These are phyloP conservation scores for Schizochytrium sp. DNA, from an alignment of 108 stramenopile genomes.

Conservation along the genomic window DNA sequence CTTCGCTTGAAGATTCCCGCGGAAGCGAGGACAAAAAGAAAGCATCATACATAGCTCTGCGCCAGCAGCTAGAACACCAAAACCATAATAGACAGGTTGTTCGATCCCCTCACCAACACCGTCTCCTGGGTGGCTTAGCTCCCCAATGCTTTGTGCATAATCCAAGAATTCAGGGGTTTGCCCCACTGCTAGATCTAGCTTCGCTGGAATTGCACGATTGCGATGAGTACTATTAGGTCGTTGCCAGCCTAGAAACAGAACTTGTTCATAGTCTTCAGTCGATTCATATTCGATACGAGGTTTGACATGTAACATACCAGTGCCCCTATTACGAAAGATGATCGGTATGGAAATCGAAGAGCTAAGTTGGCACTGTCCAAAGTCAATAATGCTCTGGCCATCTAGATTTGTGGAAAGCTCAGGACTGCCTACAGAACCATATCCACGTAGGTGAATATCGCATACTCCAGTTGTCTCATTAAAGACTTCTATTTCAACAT, in stretches of 20 bases:
- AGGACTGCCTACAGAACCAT: constrained; percentile 17
- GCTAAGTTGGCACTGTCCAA: constrained; percentile 39
- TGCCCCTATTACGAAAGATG: constrained; percentile 18
- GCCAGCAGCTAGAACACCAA: constrained; percentile 9
- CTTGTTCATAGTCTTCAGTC: not conserved
- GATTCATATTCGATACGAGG: constrained; percentile 19
- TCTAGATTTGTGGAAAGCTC: constrained; percentile 12
- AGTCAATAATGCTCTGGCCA: not conserved
- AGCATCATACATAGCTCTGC: not conserved
- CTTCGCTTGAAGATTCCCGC: not conserved
- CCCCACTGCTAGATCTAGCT: constrained; percentile 31
- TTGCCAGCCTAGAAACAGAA: not conserved
- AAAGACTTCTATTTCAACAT: not conserved
- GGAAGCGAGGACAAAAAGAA: not conserved
- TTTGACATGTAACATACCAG: constrained; percentile 10
- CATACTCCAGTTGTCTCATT: not conserved
- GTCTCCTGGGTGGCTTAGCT: not conserved
- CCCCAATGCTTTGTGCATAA: not conserved
- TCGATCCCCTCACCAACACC: constrained; percentile 10
- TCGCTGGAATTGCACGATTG: not conserved
- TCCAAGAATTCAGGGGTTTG: not conserved
- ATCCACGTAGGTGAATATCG: not conserved
- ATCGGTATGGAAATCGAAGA: not conserved
- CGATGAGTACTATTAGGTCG: not conserved
- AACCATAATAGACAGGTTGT: not conserved